Evolutionary conservation across 768 basidiomycete species (phyloP).

Genomic region (Mycena sanguinolenta): DNA sequence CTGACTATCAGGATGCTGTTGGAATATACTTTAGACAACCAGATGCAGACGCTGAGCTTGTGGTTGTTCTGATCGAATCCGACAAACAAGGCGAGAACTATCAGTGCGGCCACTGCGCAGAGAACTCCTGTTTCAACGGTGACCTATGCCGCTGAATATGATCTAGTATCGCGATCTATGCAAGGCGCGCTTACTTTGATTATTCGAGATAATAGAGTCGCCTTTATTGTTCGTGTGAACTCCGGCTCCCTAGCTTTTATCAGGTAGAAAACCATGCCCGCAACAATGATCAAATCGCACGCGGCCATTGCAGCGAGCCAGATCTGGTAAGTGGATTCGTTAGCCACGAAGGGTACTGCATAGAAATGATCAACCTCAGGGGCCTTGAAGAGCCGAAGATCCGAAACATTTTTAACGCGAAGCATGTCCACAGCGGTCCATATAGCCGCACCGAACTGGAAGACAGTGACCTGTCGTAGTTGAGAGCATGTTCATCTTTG

Average conservation of each 20-base stretch:
- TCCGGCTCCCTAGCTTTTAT: neutral
- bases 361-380: conserved; percentile 5
- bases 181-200: neutral
- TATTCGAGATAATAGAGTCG: neutral
- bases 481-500: too few relatives aligned
- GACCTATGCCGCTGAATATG: neutral
- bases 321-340: neutral
- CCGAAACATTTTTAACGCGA: neutral
- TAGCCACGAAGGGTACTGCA: neutral
- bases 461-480: neutral
- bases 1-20: conserved; percentile 28
- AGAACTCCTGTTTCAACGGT: conserved; percentile 18
- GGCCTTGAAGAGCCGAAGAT: neutral
- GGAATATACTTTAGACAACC: conserved; percentile 23
- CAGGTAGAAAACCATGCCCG: neutral
- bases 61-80: conserved; percentile 4
- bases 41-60: conserved; percentile 4
- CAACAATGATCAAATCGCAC: conserved; percentile 10
- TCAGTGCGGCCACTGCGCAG: conserved; percentile 5
- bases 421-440: neutral
- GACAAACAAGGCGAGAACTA: neutral
- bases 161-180: neutral
- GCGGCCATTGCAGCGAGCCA: conserved; percentile 7
- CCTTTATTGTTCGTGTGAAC: neutral
- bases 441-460: conserved; percentile 1